These are phyloP conservation scores for Vigna angularis DNA, from an alignment of 306 rosid species.

Conservation along the genomic window DNA sequence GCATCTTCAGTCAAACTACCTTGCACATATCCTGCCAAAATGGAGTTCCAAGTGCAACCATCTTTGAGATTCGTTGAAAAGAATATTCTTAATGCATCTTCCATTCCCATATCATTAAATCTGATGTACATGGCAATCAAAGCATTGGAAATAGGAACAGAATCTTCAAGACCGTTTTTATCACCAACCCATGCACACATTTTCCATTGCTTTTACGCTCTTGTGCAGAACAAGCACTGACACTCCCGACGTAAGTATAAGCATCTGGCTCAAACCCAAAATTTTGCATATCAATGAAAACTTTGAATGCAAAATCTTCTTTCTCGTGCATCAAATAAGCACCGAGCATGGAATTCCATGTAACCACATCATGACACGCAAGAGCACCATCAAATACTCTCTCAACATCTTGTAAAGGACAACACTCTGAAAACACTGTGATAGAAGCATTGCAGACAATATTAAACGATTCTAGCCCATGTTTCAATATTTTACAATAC, in stretches of 20 bases:
- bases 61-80: constrained; percentile 64
- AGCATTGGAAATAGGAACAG: constrained; percentile 75
- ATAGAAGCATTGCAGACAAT: constrained; percentile 71
- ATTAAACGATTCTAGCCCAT: constrained; percentile 56
- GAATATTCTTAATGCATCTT: constrained; percentile 65
- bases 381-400: constrained; percentile 60
- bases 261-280: constrained; percentile 75
- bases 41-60: constrained; percentile 79
- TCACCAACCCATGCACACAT: constrained; percentile 73
- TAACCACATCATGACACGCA: constrained; percentile 61
- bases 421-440: constrained; percentile 76
- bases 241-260: constrained; percentile 73
- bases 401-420: constrained; percentile 66
- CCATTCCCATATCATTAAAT: constrained; percentile 57
- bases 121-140: constrained; percentile 78
- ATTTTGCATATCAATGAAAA: constrained; percentile 68
- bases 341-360: constrained; percentile 84
- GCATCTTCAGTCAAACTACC: constrained; percentile 76
- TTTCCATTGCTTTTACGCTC: constrained; percentile 55
- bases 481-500: constrained; percentile 71
- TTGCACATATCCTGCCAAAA: constrained; percentile 79
- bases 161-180: constrained; percentile 69
- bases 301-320: constrained; percentile 60
- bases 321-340: constrained; percentile 65
- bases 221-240: constrained; percentile 60